phyloP scores from a whole-genome alignment of 2,329 filamentous ascomycete genomes.

The Epichloe sylvatica region DNA sequence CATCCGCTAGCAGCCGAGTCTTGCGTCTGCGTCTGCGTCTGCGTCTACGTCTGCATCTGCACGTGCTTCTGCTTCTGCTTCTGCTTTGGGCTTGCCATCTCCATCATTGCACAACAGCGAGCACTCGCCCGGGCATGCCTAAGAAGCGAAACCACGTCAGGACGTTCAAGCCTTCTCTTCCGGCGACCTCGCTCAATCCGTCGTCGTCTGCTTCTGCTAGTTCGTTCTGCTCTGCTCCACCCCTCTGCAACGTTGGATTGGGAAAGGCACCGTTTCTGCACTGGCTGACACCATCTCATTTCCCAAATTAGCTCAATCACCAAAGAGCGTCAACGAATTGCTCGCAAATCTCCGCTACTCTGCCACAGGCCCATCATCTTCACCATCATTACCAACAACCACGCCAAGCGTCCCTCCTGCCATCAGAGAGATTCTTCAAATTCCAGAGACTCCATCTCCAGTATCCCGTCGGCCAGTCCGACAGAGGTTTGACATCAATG shows the following conservation, averaged over 20 bases:
- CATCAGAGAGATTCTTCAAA: constrained; percentile 44
- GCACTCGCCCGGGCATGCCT: constrained; percentile 34
- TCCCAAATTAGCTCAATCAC: constrained; percentile 16
- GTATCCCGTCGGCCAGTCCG: constrained; percentile 31
- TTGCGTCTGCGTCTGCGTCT: not conserved
- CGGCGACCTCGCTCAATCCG: constrained; percentile 29
- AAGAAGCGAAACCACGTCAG: constrained; percentile 45
- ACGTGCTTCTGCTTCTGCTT: not conserved
- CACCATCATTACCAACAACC: constrained; percentile 17
- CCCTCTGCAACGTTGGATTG: not conserved
- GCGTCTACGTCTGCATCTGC: no score
- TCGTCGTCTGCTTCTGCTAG: constrained; percentile 7
- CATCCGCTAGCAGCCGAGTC: not conserved
- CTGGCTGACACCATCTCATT: not conserved
- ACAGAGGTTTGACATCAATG: constrained; percentile 29
- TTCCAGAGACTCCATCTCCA: constrained; percentile 42
- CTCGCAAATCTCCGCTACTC: constrained; percentile 42
- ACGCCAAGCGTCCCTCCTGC: constrained; percentile 44
- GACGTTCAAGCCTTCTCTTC: constrained; percentile 45
- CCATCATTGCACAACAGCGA: not conserved
- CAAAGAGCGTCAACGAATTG: constrained; percentile 42
- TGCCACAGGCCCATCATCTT: constrained; percentile 17
- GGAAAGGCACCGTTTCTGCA: not conserved
- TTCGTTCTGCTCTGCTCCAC: not conserved
- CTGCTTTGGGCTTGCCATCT: not conserved